phyloP scores from a whole-genome alignment of 768 basidiomycete species.

The Naematelia aurantialba region DNA sequence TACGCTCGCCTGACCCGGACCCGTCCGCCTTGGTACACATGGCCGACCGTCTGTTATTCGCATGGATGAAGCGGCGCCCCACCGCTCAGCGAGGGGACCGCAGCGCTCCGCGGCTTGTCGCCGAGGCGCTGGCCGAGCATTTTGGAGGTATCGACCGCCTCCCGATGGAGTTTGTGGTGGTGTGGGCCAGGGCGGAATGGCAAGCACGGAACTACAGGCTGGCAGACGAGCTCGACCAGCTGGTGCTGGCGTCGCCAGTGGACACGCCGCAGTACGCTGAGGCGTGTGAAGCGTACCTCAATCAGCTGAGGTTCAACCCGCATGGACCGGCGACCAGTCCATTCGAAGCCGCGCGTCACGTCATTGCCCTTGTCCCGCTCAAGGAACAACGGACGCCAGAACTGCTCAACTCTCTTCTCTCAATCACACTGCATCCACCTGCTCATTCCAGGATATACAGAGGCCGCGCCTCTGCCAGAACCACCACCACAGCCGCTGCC shows the following conservation, averaged over 20 bases:
- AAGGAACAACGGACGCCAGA: not conserved
- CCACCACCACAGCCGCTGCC: too few relatives aligned
- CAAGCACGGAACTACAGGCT: not conserved
- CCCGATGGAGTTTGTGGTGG: not conserved
- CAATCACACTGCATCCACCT: not conserved
- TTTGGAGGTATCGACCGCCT: not conserved
- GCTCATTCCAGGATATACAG: not conserved
- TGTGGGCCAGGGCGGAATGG: not conserved
- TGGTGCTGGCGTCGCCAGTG: not conserved
- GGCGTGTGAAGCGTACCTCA: not conserved
- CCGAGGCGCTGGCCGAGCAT: not conserved
- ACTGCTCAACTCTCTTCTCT: not conserved
- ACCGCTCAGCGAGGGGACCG: not conserved
- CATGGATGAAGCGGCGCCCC: not conserved
- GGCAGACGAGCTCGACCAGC: not conserved
- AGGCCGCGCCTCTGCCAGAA: too few relatives aligned
- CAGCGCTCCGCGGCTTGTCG: not conserved
- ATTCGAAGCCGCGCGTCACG: not conserved
- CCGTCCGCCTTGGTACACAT: not conserved
- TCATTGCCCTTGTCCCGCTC: not conserved
- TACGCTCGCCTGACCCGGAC: not conserved
- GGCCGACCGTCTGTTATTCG: not conserved
- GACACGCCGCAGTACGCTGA: not conserved
- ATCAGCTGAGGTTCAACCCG: not conserved
- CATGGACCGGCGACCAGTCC: not conserved